Conservation (phyloP, 768 basidiomycete genomes). For the Suillus paluster region DNA sequence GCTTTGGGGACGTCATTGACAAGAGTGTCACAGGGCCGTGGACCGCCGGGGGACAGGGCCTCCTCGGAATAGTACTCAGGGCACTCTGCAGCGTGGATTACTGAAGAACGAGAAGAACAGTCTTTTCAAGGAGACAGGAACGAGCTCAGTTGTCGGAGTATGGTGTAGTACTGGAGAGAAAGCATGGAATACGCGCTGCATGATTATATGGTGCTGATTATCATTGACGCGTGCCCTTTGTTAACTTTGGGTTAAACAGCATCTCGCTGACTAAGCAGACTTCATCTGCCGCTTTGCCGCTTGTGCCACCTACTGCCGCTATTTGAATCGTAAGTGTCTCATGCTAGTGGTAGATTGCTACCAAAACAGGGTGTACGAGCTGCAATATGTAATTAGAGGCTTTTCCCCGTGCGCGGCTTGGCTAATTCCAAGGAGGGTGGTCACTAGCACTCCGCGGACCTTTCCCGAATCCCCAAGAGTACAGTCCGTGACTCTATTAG, state of each 20-base stretch:
- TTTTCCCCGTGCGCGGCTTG: background rate
- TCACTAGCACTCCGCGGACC: too few relatives aligned
- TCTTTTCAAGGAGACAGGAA: background rate
- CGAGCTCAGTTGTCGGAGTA: background rate
- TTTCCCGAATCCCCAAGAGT: too few relatives aligned
- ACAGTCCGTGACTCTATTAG: too few relatives aligned
- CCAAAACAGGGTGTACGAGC: background rate
- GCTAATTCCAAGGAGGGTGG: background rate
- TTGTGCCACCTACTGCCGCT: background rate
- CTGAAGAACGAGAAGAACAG: background rate
- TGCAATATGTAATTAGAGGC: background rate
- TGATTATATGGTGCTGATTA: slow-evolving; percentile 9
- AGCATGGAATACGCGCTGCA: slow-evolving; percentile 9
- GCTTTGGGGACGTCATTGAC: slow-evolving; percentile 1
- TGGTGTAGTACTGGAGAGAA: background rate
- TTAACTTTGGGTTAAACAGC: slow-evolving; percentile 5
- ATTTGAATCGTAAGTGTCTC: background rate
- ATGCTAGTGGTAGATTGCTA: background rate
- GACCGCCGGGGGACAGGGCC: slow-evolving; percentile 8
- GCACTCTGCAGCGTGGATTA: background rate
- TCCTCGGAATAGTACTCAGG: slow-evolving; percentile 1
- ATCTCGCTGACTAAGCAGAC: background rate
- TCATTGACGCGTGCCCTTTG: background rate
- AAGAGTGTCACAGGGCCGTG: slow-evolving; percentile 4
- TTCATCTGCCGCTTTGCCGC: background rate